Percentiles rank a stretch among this genome's conserved stretches.
phyloP scores from a whole-genome alignment of 2,329 filamentous ascomycete species.

The Amesomyces nigricolor region DNA sequence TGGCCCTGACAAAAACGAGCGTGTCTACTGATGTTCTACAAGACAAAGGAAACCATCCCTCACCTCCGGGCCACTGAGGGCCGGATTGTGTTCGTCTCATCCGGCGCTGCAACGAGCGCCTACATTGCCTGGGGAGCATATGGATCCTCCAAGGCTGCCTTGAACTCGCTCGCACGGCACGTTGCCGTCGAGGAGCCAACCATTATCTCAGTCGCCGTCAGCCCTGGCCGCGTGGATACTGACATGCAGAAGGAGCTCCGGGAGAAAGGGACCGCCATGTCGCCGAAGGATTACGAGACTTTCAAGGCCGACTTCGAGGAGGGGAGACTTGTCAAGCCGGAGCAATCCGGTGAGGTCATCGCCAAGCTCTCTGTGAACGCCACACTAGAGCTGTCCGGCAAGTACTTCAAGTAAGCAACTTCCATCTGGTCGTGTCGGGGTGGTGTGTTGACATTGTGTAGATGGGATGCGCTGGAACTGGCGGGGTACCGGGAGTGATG shows the following conservation, averaged over 20 bases:
- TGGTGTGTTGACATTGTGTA: conserved; percentile 32
- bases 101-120: conserved; percentile 62
- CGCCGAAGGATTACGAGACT: conserved; percentile 52
- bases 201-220: conserved; percentile 65
- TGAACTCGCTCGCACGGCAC: conserved; percentile 73
- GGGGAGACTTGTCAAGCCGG: conserved; percentile 70
- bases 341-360: conserved; percentile 82
- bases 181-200: conserved; percentile 71
- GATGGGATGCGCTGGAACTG: conserved; percentile 51
- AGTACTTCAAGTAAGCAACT: conserved; percentile 61
- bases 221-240: conserved; percentile 80
- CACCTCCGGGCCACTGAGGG: conserved; percentile 64
- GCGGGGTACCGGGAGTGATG: conserved; percentile 45
- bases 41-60: conserved; percentile 67
- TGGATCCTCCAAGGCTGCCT: conserved; percentile 73
- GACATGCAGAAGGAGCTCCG: conserved; percentile 84
- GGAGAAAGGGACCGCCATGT: conserved; percentile 50
- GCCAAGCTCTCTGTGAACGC: conserved; percentile 67
- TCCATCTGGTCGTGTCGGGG: conserved; percentile 8
- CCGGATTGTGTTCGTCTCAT: conserved; percentile 71
- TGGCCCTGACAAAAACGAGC: conserved; percentile 10
- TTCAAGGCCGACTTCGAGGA: conserved; percentile 66
- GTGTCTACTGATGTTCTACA: conserved; percentile 27
- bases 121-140: conserved; percentile 76
- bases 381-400: conserved; percentile 64